A percentile compares a stretch with the other conserved stretches of the same genome.
Conservation (phyloP, 1,139 yeast genomes). For the Sugiyamaella japonica region DNA sequence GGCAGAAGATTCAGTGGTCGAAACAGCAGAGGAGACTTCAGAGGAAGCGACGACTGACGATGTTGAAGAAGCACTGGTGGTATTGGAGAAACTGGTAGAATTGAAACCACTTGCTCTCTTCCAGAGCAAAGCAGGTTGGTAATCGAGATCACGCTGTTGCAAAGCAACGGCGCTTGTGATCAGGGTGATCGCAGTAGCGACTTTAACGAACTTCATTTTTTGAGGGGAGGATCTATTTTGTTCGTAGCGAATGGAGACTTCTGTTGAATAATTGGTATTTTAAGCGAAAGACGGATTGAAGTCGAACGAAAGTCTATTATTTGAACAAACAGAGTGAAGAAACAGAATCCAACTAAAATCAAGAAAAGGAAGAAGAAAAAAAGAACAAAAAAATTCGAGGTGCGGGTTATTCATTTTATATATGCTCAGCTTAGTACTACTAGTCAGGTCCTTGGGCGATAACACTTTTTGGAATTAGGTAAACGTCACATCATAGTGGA, state of each 20-base stretch:
- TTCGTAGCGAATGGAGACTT: slow-evolving; percentile 2
- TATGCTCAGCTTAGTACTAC: not conserved
- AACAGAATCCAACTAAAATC: slow-evolving; percentile 5
- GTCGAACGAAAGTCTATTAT: slow-evolving; percentile 13
- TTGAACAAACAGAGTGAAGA: slow-evolving; percentile 13
- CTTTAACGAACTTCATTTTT: slow-evolving; percentile 15
- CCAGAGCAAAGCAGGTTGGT: slow-evolving; percentile 10
- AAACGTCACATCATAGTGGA: slow-evolving; percentile 9
- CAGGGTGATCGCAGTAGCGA: slow-evolving; percentile 15
- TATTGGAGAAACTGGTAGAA: not conserved
- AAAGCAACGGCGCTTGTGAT: slow-evolving; percentile 15
- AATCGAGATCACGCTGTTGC: slow-evolving; percentile 13
- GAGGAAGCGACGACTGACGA: slow-evolving; percentile 3
- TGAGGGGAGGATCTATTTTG: not conserved
- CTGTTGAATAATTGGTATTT: not conserved
- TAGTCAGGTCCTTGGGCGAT: slow-evolving; percentile 2
- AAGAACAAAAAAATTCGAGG: not conserved
- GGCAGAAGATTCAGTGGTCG: slow-evolving; percentile 1
- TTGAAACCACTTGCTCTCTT: slow-evolving; percentile 9
- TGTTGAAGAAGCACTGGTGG: slow-evolving; percentile 10
- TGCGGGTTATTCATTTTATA: slow-evolving; percentile 3
- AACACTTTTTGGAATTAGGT: not conserved
- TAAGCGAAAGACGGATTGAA: slow-evolving; percentile 11
- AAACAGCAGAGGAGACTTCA: slow-evolving; percentile 9
- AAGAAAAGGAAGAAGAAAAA: not conserved